Evolutionary conservation across 108 stramenopile genomes (phyloP), one percentile per base, ranked within the genome.

Genomic region (Seminavis robusta): DNA sequence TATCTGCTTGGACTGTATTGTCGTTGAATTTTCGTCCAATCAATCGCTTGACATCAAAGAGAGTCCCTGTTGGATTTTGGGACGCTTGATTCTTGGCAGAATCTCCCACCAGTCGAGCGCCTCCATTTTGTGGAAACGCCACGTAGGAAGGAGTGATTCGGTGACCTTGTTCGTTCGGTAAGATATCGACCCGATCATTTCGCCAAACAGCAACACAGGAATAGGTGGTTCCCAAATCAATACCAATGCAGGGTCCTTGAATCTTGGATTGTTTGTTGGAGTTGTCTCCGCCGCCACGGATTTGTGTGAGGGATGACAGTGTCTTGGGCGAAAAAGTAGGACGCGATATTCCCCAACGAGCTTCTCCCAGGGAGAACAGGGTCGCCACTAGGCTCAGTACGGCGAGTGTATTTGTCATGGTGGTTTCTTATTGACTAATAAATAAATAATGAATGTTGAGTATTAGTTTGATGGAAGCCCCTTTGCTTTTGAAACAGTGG

Each of bases 201-300:
- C 96, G 93, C 97, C 97, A 99, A 21, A 98, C 96, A 26, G 94
- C 98, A 11, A 99, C 98, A 68, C 98, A 99, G 9, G 95, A 97
- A 84, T 99, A 98, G 27, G 91, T 94, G n/a, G 94, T 95, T 32
- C 94, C 94, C 42, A 95, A 63, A 67, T 95, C 94, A 47, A 95
- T 95, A 24, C 94, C 94, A 47, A 90, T 67, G 64, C 74, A 76
- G 32, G 74, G 74, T 2, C 74, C 74, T 30, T 11, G 15, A 27
- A 76, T 76, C 6, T 20, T 34, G 15, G 26, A 17, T 21, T 53
- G 47, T 26, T 28, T 61, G 33, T 38, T 25, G 44, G 7, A 15
- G 13, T 45, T 20, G 41, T 59, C 45, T 4, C 26, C 41, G 17
- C 67, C 67, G 23, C 67, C 67, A n/a, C n/a, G n/a, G n/a, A n/a